A percentile compares a stretch with the other conserved stretches of the same genome.
Conservation (phyloP, 768 basidiomycete genomes). For the Suillus plorans region DNA sequence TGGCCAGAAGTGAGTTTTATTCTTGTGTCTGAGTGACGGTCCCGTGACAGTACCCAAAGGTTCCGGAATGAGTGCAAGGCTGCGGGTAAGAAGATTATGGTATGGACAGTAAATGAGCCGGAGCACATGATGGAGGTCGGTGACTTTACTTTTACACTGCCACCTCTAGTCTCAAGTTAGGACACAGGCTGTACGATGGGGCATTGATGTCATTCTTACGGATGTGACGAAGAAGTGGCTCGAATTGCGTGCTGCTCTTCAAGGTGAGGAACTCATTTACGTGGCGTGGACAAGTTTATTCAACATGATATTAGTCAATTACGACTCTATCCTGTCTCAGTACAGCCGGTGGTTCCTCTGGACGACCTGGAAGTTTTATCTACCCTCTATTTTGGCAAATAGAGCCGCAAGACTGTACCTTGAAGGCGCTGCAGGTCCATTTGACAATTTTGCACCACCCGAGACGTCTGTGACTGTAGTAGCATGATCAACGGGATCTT, state of each 20-base stretch:
- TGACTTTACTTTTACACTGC: conserved; percentile 6
- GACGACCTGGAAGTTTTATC: conserved; percentile 64
- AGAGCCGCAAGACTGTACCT: conserved; percentile 33
- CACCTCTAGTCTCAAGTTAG: conserved; percentile 5
- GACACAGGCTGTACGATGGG: conserved; percentile 73
- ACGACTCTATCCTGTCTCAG: conserved; percentile 59
- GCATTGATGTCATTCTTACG: conserved; percentile 74
- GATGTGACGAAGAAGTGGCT: conserved; percentile 72
- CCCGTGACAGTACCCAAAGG: conserved; percentile 35
- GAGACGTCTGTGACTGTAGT: conserved; percentile 22
- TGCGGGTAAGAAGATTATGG: conserved; percentile 82
- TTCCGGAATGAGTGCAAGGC: conserved; percentile 79
- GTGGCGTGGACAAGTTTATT: not conserved
- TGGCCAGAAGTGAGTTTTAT: conserved; percentile 57
- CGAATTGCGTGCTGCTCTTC: conserved; percentile 56
- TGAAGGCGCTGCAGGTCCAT: conserved; percentile 55
- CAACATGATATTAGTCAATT: conserved; percentile 48
- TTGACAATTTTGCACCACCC: conserved; percentile 36
- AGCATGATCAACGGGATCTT: conserved; percentile 10
- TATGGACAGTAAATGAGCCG: conserved; percentile 94
- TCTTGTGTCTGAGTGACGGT: conserved; percentile 3
- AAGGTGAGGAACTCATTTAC: conserved; percentile 40
- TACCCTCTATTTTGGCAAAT: conserved; percentile 42
- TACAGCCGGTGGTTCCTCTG: conserved; percentile 73
- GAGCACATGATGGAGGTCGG: conserved; percentile 88